Percentiles rank a stretch among this genome's conserved stretches.
Evolutionary conservation across 2,329 filamentous ascomycete species (phyloP).

Genomic region (Diaporthe capsici): DNA sequence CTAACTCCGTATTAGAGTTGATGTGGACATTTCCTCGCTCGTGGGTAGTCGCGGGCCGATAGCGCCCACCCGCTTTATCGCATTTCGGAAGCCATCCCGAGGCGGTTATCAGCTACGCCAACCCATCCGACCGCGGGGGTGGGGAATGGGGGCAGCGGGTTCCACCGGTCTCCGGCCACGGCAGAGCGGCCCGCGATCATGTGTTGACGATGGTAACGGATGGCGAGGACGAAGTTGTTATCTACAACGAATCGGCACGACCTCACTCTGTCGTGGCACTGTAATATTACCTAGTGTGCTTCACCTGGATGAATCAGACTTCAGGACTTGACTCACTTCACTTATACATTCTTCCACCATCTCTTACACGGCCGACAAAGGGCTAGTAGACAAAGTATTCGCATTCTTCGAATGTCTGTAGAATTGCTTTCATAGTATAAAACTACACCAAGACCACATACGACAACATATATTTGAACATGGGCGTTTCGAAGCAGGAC

Average conservation of each 20-base stretch:
- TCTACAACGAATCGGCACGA: constrained; percentile 22
- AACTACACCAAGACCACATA: background rate
- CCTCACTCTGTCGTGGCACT: background rate
- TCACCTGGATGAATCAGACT: background rate
- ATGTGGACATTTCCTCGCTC: background rate
- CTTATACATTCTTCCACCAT: background rate
- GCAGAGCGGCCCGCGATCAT: constrained; percentile 15
- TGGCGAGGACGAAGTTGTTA: background rate
- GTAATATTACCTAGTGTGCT: background rate
- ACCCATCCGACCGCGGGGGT: background rate
- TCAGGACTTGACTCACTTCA: background rate
- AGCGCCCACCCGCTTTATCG: constrained; percentile 15
- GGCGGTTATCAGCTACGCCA: background rate
- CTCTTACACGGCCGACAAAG: background rate
- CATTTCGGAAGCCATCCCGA: constrained; percentile 27
- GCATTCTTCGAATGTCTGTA: background rate
- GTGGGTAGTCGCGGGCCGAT: background rate
- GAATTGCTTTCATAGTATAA: background rate
- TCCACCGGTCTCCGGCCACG: constrained; percentile 10
- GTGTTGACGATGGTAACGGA: constrained; percentile 2
- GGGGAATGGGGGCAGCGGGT: background rate
- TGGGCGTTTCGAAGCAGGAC: constrained; percentile 1
- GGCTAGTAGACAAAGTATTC: background rate
- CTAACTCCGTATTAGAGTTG: background rate
- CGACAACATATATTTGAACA: background rate